A percentile compares a stretch with the other conserved stretches of the same genome.
Conservation (phyloP, 331 rosid species). For the Rosa hybrid region DNA sequence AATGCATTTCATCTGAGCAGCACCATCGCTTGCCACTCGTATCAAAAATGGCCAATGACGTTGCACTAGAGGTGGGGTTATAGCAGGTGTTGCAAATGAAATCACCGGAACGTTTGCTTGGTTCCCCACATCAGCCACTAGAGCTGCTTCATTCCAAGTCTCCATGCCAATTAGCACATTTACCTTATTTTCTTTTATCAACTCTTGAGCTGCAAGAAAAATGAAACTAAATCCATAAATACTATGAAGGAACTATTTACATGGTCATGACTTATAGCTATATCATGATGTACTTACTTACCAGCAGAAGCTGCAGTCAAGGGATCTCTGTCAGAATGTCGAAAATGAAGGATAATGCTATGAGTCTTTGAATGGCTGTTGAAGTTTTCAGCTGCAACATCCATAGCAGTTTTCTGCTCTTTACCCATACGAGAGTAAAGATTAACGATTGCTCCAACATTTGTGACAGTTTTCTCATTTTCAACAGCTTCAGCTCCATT, state of each 20-base stretch:
- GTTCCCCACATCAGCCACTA: constrained; percentile 25
- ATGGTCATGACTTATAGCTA: not conserved
- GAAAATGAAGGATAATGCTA: constrained; percentile 41
- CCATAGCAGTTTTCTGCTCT: constrained; percentile 55
- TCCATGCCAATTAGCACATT: constrained; percentile 16
- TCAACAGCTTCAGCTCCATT: not conserved
- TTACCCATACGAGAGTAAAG: constrained; percentile 47
- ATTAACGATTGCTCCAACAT: constrained; percentile 49
- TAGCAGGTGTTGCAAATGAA: constrained; percentile 18
- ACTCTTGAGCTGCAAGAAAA: constrained; percentile 22
- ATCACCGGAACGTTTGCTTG: constrained; percentile 27
- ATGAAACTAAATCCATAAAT: not conserved
- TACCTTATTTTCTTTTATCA: constrained; percentile 1
- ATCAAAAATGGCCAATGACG: constrained; percentile 20
- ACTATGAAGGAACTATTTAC: not conserved
- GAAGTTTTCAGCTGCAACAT: constrained; percentile 46
- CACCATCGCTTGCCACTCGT: constrained; percentile 2
- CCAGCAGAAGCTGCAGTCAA: constrained; percentile 42
- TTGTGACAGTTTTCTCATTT: constrained; percentile 6
- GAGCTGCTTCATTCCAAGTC: constrained; percentile 27
- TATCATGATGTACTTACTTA: not conserved
- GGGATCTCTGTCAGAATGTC: constrained; percentile 35
- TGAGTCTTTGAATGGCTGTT: constrained; percentile 40
- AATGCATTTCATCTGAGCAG: constrained; percentile 21
- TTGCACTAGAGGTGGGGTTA: not conserved